These are phyloP conservation scores for Saksenaea oblongispora DNA, from an alignment of 371 early-diverging fungal genomes.

Conservation along the genomic window DNA sequence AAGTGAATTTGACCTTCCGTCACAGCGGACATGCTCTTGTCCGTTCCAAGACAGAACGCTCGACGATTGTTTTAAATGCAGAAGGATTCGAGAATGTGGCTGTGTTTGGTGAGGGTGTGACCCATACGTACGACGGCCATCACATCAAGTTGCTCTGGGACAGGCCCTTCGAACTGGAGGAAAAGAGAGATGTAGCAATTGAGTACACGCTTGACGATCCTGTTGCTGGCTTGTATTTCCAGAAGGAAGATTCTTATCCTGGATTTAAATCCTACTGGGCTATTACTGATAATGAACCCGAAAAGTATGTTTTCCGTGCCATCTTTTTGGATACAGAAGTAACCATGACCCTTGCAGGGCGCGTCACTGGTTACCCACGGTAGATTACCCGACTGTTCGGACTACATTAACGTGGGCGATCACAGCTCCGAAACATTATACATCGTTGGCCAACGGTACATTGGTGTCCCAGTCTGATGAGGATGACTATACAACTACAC, in stretches of 20 bases:
- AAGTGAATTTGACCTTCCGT: constrained; percentile 34
- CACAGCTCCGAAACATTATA: constrained; percentile 43
- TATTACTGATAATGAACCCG: constrained; percentile 43
- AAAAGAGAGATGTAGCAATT: constrained; percentile 34
- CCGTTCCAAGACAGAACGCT: constrained; percentile 8
- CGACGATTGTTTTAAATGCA: constrained; percentile 29
- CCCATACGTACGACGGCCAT: constrained; percentile 44
- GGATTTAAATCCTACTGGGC: constrained; percentile 12
- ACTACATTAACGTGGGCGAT: constrained; percentile 50
- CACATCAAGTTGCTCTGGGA: constrained; percentile 36
- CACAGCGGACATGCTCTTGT: constrained; percentile 20
- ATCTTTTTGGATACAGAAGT: neutral
- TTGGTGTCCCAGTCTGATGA: constrained; percentile 22
- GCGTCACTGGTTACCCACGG: constrained; percentile 63
- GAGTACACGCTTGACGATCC: constrained; percentile 47
- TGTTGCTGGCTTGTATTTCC: constrained; percentile 36
- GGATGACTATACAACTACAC: constrained; percentile 36
- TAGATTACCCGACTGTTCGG: constrained; percentile 59
- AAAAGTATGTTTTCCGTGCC: constrained; percentile 25
- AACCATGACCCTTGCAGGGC: constrained; percentile 16
- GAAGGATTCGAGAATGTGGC: constrained; percentile 37
- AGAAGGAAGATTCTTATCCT: constrained; percentile 13
- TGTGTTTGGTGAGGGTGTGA: constrained; percentile 26
- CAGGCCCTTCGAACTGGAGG: constrained; percentile 32
- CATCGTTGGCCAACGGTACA: constrained; percentile 55